phyloP scores from a whole-genome alignment of 73 alveolate species.

The Stentor roeselii region DNA sequence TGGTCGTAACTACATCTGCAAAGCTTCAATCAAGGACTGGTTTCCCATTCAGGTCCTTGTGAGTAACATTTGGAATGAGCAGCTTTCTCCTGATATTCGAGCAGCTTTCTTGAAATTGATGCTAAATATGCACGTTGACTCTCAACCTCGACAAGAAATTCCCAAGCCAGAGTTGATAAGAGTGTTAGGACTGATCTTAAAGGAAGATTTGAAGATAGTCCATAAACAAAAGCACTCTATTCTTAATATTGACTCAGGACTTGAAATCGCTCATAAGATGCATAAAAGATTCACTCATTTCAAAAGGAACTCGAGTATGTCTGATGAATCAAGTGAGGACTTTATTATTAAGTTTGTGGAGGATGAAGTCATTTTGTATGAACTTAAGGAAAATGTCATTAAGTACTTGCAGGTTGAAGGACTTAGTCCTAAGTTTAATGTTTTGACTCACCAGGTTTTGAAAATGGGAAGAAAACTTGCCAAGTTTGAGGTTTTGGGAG shows the following conservation, averaged over 20 bases:
- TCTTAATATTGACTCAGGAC: neutral
- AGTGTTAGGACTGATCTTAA: constrained; percentile 11
- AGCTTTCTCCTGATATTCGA: neutral
- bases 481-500: constrained; percentile 15
- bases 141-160: constrained; percentile 11
- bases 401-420: neutral
- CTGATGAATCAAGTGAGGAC: neutral
- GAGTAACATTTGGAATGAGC: constrained; percentile 16
- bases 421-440: neutral
- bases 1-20: constrained; percentile 21
- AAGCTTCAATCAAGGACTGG: neutral
- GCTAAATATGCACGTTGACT: constrained; percentile 16
- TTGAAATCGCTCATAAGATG: neutral
- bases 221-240: neutral
- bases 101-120: constrained; percentile 18
- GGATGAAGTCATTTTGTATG: neutral
- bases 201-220: neutral
- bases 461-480: constrained; percentile 23
- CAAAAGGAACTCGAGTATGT: neutral
- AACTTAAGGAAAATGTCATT: neutral
- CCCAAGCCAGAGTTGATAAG: constrained; percentile 8
- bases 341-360: neutral
- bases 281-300: neutral
- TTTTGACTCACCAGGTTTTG: neutral
- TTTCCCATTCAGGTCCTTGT: constrained; percentile 14